Evolutionary conservation across 306 rosid genomes (phyloP).

Genomic region (Prunus campanulata): DNA sequence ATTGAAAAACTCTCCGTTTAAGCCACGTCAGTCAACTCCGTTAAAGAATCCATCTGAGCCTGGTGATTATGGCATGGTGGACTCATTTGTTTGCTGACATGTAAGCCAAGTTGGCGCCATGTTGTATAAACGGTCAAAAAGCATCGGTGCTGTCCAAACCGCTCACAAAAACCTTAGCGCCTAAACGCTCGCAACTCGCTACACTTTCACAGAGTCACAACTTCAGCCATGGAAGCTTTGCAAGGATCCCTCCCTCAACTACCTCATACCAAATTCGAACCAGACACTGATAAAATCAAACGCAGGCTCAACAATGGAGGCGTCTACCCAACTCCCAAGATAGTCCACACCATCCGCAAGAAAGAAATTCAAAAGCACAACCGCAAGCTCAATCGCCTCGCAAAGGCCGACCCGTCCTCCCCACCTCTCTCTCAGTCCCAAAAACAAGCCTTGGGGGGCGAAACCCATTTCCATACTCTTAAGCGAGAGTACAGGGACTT

Average conservation of each 20-base stretch:
- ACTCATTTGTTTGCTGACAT: too few species aligned
- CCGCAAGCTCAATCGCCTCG: slow-evolving; percentile 48
- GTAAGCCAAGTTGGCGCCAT: too few species aligned
- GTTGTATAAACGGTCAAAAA: background rate
- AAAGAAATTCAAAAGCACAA: slow-evolving; percentile 78
- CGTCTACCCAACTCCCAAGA: slow-evolving; percentile 66
- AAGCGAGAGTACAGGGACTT: slow-evolving; percentile 58
- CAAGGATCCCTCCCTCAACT: slow-evolving; percentile 19
- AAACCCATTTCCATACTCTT: slow-evolving; percentile 48
- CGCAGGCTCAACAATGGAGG: slow-evolving; percentile 51
- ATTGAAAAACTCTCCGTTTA: too few species aligned
- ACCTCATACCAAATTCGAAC: slow-evolving; percentile 51
- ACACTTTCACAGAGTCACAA: background rate
- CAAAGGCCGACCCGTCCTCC: slow-evolving; percentile 16
- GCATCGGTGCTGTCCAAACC: background rate
- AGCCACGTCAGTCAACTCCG: too few species aligned
- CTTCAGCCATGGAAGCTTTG: slow-evolving; percentile 57
- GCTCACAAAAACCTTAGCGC: slow-evolving; percentile 7
- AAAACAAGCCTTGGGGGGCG: slow-evolving; percentile 41
- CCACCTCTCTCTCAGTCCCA: slow-evolving; percentile 49
- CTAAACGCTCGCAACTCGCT: background rate
- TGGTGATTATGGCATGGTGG: too few species aligned
- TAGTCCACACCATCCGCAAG: slow-evolving; percentile 76
- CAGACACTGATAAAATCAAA: slow-evolving; percentile 57
- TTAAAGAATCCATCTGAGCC: too few species aligned